Evolutionary conservation across 2,329 filamentous ascomycete genomes (phyloP), one percentile per base, ranked within the genome.

Genomic region (Penicillium freii): DNA sequence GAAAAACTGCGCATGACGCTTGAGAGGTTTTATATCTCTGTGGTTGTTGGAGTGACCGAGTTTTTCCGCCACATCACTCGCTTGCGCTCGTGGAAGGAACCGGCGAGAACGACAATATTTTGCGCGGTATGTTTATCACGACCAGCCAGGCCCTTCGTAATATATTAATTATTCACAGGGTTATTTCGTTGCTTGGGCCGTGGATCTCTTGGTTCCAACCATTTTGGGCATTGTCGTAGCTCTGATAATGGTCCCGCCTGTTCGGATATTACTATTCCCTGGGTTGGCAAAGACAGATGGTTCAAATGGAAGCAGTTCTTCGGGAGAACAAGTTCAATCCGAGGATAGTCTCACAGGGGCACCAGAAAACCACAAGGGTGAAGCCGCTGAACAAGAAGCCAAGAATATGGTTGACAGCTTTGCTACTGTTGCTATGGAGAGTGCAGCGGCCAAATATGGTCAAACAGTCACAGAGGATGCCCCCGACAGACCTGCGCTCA

Each of bases 301-400:
- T 4, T 79, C 91, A 69, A 90, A 87, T 63, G 11, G 45, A 17
- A 51, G 23, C 0, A 33, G 7, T 7, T 87, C 89, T 0, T 82
- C 84, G 43, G 82, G 88, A 4, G 89, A 88, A 1, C 84, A 90
- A 0, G 74, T 92, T 0, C 90, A 87, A 1, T 91, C 87, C n/a
- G 84, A 87, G 25, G 88, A 92, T 60, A 91, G 87, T 50, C 82
- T 88, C 1, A 94, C 90, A 0, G 90, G 90, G 1, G 90, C 89
- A 0, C 87, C 90, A 0, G 90, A 95, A 71, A 89, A 89, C 61
- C 84, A 92, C 73, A 87, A 91, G 69, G 91, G 91, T 27, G 91
- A 94, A 71, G 89, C 90, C 0, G 89, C 91, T 0, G 91, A 95
- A 72, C 85, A 89, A 59, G 91, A 95, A 71, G 91, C 91, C 2